Percentiles rank a stretch among this genome's conserved stretches.
These are phyloP conservation scores for Barbarea vulgaris DNA, from an alignment of 345 rosid genomes.

Conservation along the genomic window DNA sequence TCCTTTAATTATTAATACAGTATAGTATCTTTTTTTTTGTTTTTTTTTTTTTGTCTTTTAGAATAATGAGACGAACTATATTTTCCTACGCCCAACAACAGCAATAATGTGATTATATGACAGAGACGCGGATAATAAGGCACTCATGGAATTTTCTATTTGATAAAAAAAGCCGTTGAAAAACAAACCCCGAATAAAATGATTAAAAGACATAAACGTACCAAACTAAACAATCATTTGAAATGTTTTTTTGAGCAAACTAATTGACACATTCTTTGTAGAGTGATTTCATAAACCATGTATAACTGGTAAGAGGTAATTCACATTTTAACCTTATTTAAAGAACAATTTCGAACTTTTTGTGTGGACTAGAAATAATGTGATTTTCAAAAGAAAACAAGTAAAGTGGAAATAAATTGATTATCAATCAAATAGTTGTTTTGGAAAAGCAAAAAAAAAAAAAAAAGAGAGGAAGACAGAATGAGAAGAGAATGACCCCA, in stretches of 20 bases:
- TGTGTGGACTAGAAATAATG: constrained; percentile 34
- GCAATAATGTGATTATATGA: constrained; percentile 49
- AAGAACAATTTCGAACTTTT: constrained; percentile 38
- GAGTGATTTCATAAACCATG: not conserved
- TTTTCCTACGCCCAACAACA: constrained; percentile 15
- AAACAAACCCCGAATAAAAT: constrained; percentile 14
- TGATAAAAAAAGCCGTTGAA: not conserved
- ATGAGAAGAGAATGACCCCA: constrained; percentile 60
- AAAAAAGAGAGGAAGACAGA: constrained; percentile 37
- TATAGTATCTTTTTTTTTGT: too few relatives aligned
- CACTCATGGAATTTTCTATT: constrained; percentile 27
- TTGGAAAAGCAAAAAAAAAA: constrained; percentile 17
- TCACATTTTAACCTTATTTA: constrained; percentile 53
- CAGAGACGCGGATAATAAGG: constrained; percentile 70
- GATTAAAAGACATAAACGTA: not conserved
- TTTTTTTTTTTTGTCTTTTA: constrained; percentile 26
- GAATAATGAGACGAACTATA: not conserved
- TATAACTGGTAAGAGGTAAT: not conserved
- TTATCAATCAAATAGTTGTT: constrained; percentile 55
- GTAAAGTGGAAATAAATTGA: constrained; percentile 8
- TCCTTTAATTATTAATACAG: not conserved
- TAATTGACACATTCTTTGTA: not conserved
- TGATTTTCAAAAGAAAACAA: constrained; percentile 30
- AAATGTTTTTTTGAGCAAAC: not conserved
- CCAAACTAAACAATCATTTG: constrained; percentile 33